A percentile compares a stretch with the other conserved stretches of the same genome.
These are phyloP conservation scores for Ramalina intermedia DNA, from an alignment of 495 filamentous ascomycete genomes.

Conservation along the genomic window DNA sequence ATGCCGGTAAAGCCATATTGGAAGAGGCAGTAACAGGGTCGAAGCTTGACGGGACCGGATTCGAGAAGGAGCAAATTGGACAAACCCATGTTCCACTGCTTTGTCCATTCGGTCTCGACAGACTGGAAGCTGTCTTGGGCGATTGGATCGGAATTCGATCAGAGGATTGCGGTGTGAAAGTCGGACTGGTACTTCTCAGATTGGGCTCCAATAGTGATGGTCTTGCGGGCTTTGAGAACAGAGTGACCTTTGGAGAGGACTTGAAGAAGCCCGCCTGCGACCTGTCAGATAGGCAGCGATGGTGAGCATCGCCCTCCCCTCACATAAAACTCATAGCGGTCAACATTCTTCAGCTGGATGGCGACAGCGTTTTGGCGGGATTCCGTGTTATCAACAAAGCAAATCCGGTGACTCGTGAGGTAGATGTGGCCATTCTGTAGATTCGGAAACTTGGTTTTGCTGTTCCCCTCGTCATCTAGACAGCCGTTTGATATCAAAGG, in stretches of 20 bases:
- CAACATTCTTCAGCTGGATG: slow-evolving; percentile 80
- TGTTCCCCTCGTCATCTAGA: slow-evolving; percentile 22
- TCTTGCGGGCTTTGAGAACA: slow-evolving; percentile 63
- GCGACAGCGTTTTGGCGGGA: slow-evolving; percentile 74
- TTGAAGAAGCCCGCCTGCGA: slow-evolving; percentile 80
- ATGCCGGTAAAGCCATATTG: slow-evolving; percentile 67
- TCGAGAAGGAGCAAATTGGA: slow-evolving; percentile 95
- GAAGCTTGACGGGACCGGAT: slow-evolving; percentile 85
- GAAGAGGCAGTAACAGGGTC: slow-evolving; percentile 63
- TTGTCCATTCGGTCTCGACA: slow-evolving; percentile 29
- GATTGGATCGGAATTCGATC: slow-evolving; percentile 33
- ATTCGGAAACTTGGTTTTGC: slow-evolving; percentile 89
- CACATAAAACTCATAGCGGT: slow-evolving; percentile 84
- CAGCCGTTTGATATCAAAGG: background rate
- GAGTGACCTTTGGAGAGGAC: slow-evolving; percentile 83
- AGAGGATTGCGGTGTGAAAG: slow-evolving; percentile 21
- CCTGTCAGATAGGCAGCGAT: slow-evolving; percentile 4
- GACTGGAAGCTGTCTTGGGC: slow-evolving; percentile 31
- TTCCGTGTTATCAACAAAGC: slow-evolving; percentile 84
- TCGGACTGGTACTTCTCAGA: slow-evolving; percentile 2
- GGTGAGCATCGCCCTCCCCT: background rate
- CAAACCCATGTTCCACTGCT: slow-evolving; percentile 85
- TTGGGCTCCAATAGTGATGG: slow-evolving; percentile 34
- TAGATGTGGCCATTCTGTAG: slow-evolving; percentile 94
- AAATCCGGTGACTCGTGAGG: slow-evolving; percentile 83